A percentile compares a stretch with the other conserved stretches of the same genome.
These are phyloP conservation scores for Leucaena leucocephala DNA, from an alignment of 306 rosid genomes.

Conservation along the genomic window DNA sequence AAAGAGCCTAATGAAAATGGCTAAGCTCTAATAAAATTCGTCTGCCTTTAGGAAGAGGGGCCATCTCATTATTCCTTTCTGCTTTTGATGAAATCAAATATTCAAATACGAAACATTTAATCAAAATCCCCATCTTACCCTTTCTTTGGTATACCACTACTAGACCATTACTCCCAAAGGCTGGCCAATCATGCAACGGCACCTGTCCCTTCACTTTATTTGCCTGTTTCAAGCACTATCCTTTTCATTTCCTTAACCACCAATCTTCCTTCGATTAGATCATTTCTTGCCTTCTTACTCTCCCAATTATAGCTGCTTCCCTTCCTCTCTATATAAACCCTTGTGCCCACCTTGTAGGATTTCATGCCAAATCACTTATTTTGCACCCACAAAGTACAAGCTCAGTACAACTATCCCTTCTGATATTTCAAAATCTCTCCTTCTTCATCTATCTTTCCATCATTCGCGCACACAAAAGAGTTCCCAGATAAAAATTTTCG, in stretches of 20 bases:
- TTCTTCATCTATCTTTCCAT: neutral
- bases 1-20: neutral
- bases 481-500: neutral
- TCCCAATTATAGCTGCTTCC: neutral
- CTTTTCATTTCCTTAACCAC: conserved; percentile 37
- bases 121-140: neutral
- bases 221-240: neutral
- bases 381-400: conserved; percentile 2
- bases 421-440: neutral
- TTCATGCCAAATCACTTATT: conserved; percentile 34
- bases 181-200: conserved; percentile 1
- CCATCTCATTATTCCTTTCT: neutral
- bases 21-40: neutral
- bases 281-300: conserved; percentile 21
- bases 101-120: neutral
- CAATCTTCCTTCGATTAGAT: conserved; percentile 35
- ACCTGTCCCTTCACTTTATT: conserved; percentile 25
- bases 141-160: neutral
- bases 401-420: conserved; percentile 11
- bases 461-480: neutral
- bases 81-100: neutral
- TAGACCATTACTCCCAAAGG: neutral
- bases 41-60: neutral
- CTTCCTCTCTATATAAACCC: conserved; percentile 20
- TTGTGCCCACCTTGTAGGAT: neutral